Base-by-base conservation (phyloP, 768 basidiomycete species). In the Obba rivulosa region DNA sequence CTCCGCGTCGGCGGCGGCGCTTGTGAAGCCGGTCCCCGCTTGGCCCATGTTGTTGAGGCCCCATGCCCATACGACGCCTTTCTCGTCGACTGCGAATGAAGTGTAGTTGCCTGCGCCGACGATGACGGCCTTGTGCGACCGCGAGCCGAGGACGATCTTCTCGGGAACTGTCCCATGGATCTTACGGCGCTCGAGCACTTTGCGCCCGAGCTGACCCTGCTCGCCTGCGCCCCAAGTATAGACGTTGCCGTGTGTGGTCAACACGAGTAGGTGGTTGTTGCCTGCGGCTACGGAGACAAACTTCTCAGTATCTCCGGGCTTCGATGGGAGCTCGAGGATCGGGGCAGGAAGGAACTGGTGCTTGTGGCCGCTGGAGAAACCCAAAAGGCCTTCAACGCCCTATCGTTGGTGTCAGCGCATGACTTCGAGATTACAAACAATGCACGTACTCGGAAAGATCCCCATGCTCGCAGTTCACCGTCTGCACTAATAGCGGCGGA, bases 31-130 rank as follows among this genome's bases (percentile, higher is more conserved):
- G 0, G 85, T 83, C 25, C 87, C 88, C 1, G 80, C 81, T 66
- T 91, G 88, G 23, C 86, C 93, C 84, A 77, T 87, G 66, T 73
- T 89, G 66, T 98, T 96, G 50, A 93, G 72, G n/a, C 95, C 95
- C 95, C 95, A 97, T 11, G 81, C 92, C 83, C 85, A 97, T 8
- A 95, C 87, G 42, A 77, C 79, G 23, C 92, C 93, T 5, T 74
- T 69, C 45, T 86, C 79, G 62, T 92, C 86, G 48, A 97, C 81
- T 2, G 93, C 94, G 59, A 96, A 97, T 0, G 92, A 94, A 59
- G 90, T 87, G 66, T 83, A 89, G 44, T 77, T 76, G 7, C 95
- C 94, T 0, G 92, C 79, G 3, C 92, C 92, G 52, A 97, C 70
- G 36, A 68, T 69, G 11, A 84, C 81, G 39, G 82, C 80, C 49